phyloP scores from a whole-genome alignment of 2,329 filamentous ascomycete species.

The Colletotrichum camelliae region DNA sequence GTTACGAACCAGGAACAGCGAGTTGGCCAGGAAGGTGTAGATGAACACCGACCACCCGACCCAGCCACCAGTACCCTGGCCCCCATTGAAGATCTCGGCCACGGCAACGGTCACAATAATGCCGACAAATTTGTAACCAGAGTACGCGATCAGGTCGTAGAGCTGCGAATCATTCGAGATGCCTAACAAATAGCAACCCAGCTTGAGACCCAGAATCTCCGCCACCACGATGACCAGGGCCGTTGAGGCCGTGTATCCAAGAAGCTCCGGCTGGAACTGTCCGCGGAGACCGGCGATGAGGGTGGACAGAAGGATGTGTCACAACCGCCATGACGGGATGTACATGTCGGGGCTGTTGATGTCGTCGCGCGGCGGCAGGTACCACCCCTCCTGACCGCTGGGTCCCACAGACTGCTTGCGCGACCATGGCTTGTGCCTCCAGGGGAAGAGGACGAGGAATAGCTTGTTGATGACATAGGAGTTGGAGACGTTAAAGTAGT shows the following conservation, averaged over 20 bases:
- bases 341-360: slow-evolving; percentile 99
- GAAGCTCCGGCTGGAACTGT: slow-evolving; percentile 90
- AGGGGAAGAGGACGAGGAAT: slow-evolving; percentile 92
- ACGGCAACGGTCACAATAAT: slow-evolving; percentile 89
- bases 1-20: slow-evolving; percentile 83
- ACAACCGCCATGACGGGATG: slow-evolving; percentile 97
- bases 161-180: slow-evolving; percentile 95
- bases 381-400: slow-evolving; percentile 75
- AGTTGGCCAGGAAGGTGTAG: slow-evolving; percentile 93
- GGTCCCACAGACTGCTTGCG: slow-evolving; percentile 81
- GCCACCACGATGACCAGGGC: slow-evolving; percentile 83
- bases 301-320: slow-evolving; percentile 89
- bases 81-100: slow-evolving; percentile 77
- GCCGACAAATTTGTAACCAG: slow-evolving; percentile 97
- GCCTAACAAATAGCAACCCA: slow-evolving; percentile 90
- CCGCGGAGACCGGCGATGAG: slow-evolving; percentile 88
- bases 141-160: slow-evolving; percentile 93
- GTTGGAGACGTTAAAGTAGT: slow-evolving; percentile 99
- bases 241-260: slow-evolving; percentile 87
- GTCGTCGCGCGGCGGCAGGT: slow-evolving; percentile 91
- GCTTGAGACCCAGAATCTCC: slow-evolving; percentile 88
- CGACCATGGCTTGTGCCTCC: slow-evolving; percentile 97
- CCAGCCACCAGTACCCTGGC: slow-evolving; percentile 85
- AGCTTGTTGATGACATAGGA: slow-evolving; percentile 95
- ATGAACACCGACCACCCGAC: slow-evolving; percentile 86